Evolutionary conservation across 2,329 filamentous ascomycete species (phyloP), one percentile per base, ranked within the genome.

Genomic region (Neonectria ditissima): DNA sequence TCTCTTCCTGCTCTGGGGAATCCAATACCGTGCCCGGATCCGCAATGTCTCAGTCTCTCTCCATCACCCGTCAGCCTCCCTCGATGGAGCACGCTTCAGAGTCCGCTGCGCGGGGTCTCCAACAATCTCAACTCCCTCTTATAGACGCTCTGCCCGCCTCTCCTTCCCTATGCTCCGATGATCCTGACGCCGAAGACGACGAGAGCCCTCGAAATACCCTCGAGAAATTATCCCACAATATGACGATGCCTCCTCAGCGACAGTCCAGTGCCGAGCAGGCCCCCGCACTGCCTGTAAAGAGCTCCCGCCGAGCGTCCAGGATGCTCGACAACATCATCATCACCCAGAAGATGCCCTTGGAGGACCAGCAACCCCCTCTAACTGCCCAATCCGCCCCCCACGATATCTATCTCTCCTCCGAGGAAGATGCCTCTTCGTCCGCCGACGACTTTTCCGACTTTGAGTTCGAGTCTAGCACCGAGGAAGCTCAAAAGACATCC

Each of bases 361-460:
- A 77, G 32, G 72, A 75, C 37, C 76, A 75, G 22, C 73, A 75
- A 24, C 73, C 77, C 43, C 71, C 79, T 18, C 65, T 72, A 44
- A 63, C 68, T 50, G 71, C 78, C 14, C 78, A 81, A 50, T 78
- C 80, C 22, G 79, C 82, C 2, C 85, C 87, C 6, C 87, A 89
- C 74, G 85, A 88, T 60, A 72, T 87, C 62, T 91, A 91, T 75
- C 83, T 91, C 26, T 90, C 87, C 2, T 89, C 87, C 0, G 88
- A 91, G 68, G 88, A 91, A 73, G 88, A 90, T 66, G 87, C 83
- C 30, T 90, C 88, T 1, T 88, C 88, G 1, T 87, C 85, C 18
- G 84, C 86, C 48, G 87, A 88, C 75, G 84, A 87, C 75, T 85
- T 85, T 65, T 89, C 86, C 59, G 85, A 87, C 70, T 83, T 83